phyloP scores from a whole-genome alignment of 345 rosid genomes.

The Eucalyptus sp. region DNA sequence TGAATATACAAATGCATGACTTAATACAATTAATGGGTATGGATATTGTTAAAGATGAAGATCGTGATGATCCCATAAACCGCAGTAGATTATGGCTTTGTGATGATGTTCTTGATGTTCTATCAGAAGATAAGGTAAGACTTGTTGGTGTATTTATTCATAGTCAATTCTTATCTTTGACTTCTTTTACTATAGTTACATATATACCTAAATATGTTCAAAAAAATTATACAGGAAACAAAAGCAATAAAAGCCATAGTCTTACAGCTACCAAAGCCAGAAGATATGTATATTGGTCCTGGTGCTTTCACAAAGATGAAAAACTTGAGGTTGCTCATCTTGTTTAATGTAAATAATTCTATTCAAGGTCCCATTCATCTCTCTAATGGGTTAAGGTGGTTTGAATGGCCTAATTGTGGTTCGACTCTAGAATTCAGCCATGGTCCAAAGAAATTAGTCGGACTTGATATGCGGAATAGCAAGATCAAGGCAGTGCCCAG shows the following conservation, averaged over 20 bases:
- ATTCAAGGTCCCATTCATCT: rapidly evolving
- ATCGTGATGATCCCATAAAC: rapidly evolving
- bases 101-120: background rate
- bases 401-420: too few relatives aligned
- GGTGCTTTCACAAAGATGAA: background rate
- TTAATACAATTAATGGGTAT: too few relatives aligned
- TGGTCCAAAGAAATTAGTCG: too few relatives aligned
- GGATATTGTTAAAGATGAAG: background rate
- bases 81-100: background rate
- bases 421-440: rapidly evolving
- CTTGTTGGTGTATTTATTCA: too few relatives aligned
- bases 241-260: background rate
- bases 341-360: rapidly evolving
- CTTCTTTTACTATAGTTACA: too few relatives aligned
- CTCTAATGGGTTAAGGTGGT: background rate
- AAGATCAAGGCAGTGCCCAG: rapidly evolving
- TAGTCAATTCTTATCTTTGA: too few relatives aligned
- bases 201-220: rapidly evolving
- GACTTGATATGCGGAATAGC: rapidly evolving
- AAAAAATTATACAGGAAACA: background rate
- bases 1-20: too few relatives aligned
- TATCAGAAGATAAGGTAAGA: background rate
- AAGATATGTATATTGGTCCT: too few relatives aligned
- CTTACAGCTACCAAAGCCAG: background rate
- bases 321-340: background rate